A percentile compares a stretch with the other conserved stretches of the same genome.
Evolutionary conservation across 805 yeast species (phyloP).

Genomic region (Candida pseudofarinosa): DNA sequence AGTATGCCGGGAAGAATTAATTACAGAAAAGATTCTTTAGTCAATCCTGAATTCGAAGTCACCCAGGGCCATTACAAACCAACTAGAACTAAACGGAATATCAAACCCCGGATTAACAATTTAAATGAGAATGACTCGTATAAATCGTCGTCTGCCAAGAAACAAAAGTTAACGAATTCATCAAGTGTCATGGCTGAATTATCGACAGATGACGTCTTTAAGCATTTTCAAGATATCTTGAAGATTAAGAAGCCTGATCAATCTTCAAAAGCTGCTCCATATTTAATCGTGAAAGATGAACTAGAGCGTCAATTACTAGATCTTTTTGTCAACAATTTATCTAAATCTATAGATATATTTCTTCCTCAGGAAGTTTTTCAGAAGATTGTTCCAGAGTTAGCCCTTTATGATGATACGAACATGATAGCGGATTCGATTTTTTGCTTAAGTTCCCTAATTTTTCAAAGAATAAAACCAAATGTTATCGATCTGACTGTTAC

Average conservation of each 20-base stretch:
- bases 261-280: constrained; percentile 6
- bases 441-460: constrained; percentile 33
- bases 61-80: constrained; percentile 25
- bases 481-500: constrained; percentile 27
- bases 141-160: constrained; percentile 3
- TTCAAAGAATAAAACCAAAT: constrained; percentile 27
- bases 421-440: constrained; percentile 35
- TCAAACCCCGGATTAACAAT: constrained; percentile 35
- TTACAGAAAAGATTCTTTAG: not conserved
- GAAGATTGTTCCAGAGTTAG: constrained; percentile 31
- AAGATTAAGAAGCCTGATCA: constrained; percentile 13
- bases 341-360: constrained; percentile 30
- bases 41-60: not conserved
- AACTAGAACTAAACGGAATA: constrained; percentile 31
- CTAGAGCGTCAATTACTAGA: constrained; percentile 31
- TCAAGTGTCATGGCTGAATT: constrained; percentile 12
- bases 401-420: constrained; percentile 35
- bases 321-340: constrained; percentile 25
- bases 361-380: constrained; percentile 25
- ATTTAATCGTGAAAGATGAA: constrained; percentile 14
- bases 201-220: constrained; percentile 20
- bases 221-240: constrained; percentile 19
- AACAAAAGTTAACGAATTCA: constrained; percentile 4
- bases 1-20: not conserved
- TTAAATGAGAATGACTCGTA: constrained; percentile 14